A percentile compares a stretch with the other conserved stretches of the same genome.
Conservation (phyloP, 345 rosid species). For the Passiflora organensis region DNA sequence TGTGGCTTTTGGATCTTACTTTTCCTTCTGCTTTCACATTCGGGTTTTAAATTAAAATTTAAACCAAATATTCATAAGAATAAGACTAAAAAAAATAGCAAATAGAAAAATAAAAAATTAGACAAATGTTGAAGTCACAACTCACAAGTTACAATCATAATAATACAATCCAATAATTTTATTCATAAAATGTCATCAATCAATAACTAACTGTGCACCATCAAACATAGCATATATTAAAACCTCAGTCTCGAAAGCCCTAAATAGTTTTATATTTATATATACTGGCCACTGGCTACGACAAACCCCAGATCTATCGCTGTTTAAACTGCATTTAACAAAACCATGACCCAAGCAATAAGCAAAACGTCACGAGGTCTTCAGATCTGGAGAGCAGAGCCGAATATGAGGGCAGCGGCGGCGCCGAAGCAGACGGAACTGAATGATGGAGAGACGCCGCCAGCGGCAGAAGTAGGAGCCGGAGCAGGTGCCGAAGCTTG, state of each 20-base stretch:
- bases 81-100: no score
- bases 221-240: not conserved
- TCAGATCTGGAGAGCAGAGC: constrained; percentile 52
- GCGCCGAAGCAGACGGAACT: constrained; percentile 36
- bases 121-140: no score
- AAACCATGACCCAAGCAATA: not conserved
- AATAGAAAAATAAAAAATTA: no score
- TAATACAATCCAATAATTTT: no score
- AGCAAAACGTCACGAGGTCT: not conserved
- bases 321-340: not conserved
- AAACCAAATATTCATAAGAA: no score
- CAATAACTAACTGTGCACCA: constrained; percentile 5
- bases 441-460: constrained; percentile 34
- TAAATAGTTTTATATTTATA: not conserved
- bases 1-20: no score
- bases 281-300: not conserved
- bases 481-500: constrained; percentile 36
- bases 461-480: constrained; percentile 54
- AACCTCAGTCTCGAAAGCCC: not conserved
- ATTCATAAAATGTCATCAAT: no score
- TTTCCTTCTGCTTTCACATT: no score
- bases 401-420: constrained; percentile 39
- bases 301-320: constrained; percentile 3
- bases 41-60: no score
- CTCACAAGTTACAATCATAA: no score